Conservation (phyloP, 768 basidiomycete species). For the Psilocybe azurescens region DNA sequence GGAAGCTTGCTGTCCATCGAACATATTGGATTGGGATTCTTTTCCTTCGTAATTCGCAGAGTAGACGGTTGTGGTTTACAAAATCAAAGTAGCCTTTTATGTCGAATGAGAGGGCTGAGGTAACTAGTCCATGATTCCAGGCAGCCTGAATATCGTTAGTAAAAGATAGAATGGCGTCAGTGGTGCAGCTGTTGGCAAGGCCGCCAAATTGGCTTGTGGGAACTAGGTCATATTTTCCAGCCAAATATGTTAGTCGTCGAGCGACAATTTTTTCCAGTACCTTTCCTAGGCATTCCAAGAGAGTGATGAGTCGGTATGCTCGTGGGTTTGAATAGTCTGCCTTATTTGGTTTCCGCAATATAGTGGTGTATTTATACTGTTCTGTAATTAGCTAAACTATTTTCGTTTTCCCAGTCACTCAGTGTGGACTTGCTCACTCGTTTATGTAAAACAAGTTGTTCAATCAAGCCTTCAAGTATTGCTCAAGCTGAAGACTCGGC, state of each 20-base stretch:
- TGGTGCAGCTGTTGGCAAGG: conserved; percentile 2
- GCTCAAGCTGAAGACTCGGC: too few relatives aligned
- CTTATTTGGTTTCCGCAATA: conserved; percentile 39
- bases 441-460: too few relatives aligned
- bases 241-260: conserved; percentile 25
- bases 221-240: conserved; percentile 27
- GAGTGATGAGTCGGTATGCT: conserved; percentile 36
- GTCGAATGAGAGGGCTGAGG: too few relatives aligned
- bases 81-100: too few relatives aligned
- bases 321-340: conserved; percentile 38
- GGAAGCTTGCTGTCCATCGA: conserved; percentile 23
- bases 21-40: too few relatives aligned
- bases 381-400: too few relatives aligned
- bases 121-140: conserved; percentile 22
- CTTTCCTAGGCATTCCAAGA: conserved; percentile 29
- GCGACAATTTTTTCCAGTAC: conserved; percentile 33
- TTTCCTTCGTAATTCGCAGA: too few relatives aligned
- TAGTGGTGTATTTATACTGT: too few relatives aligned
- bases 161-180: conserved; percentile 26
- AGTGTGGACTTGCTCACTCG: too few relatives aligned
- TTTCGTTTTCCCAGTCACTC: too few relatives aligned
- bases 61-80: too few relatives aligned
- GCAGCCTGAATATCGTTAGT: conserved; percentile 29
- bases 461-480: too few relatives aligned
- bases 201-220: conserved; percentile 29